A percentile compares a stretch with the other conserved stretches of the same genome.
These are phyloP conservation scores for Sarocladium kiliense DNA, from an alignment of 2,329 filamentous ascomycete species.

Conservation along the genomic window DNA sequence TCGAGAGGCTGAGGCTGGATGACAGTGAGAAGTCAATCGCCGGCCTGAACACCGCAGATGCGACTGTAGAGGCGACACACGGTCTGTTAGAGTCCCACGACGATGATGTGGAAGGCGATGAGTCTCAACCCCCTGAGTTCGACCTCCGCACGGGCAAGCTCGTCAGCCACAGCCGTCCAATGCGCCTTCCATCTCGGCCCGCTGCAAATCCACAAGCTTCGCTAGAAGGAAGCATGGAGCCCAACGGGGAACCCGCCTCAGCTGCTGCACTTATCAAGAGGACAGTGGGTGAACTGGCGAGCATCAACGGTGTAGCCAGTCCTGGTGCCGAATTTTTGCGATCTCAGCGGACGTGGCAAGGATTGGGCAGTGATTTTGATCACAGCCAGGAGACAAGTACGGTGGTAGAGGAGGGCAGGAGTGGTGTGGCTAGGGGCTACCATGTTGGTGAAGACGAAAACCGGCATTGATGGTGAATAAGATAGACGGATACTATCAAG, in stretches of 20 bases:
- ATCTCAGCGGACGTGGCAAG: slow-evolving; percentile 83
- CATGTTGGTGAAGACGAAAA: slow-evolving; percentile 56
- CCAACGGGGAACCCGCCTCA: slow-evolving; percentile 13
- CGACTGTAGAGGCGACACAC: background rate
- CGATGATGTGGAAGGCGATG: slow-evolving; percentile 50
- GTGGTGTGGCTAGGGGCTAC: slow-evolving; percentile 86
- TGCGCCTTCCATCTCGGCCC: slow-evolving; percentile 43
- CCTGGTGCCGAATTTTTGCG: slow-evolving; percentile 85
- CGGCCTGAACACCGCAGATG: background rate
- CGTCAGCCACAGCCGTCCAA: slow-evolving; percentile 71
- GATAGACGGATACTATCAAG: background rate
- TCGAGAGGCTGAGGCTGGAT: slow-evolving; percentile 59
- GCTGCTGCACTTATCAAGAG: slow-evolving; percentile 51
- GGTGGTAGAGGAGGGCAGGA: slow-evolving; percentile 76
- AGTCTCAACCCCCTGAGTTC: slow-evolving; percentile 82
- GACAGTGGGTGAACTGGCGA: slow-evolving; percentile 61
- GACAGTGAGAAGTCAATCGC: slow-evolving; percentile 17
- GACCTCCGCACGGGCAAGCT: slow-evolving; percentile 86
- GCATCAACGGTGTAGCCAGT: slow-evolving; percentile 80
- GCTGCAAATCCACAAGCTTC: slow-evolving; percentile 18
- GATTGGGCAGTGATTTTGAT: slow-evolving; percentile 77
- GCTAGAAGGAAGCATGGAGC: slow-evolving; percentile 13
- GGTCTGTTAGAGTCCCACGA: slow-evolving; percentile 4
- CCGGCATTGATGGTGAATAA: slow-evolving; percentile 20
- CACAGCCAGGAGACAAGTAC: slow-evolving; percentile 51